Conservation (phyloP, 345 rosid genomes). For the Draba incana region DNA sequence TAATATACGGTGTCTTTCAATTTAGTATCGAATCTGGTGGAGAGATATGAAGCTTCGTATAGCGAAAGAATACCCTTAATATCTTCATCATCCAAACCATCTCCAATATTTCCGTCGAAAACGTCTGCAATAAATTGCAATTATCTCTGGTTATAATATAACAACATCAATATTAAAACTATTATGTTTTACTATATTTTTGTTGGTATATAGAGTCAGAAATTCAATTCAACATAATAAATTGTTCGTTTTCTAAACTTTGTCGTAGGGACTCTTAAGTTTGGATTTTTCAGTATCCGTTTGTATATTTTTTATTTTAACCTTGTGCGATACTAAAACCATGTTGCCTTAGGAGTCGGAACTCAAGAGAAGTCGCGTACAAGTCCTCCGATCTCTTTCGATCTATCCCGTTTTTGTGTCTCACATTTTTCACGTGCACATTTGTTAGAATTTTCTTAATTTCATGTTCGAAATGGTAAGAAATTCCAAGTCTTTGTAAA, state of each 20-base stretch:
- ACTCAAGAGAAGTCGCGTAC: constrained; percentile 39
- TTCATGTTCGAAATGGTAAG: constrained; percentile 42
- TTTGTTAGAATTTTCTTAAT: constrained; percentile 25
- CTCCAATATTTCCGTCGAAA: constrained; percentile 30
- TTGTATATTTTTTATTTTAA: constrained; percentile 22
- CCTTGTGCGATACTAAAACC: constrained; percentile 38
- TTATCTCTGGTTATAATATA: background rate
- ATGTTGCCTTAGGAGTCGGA: constrained; percentile 44
- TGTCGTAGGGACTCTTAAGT: background rate
- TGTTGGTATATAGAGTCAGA: background rate
- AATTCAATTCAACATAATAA: background rate
- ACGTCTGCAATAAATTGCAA: constrained; percentile 34
- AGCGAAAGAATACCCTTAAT: constrained; percentile 37
- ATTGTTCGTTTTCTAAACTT: background rate
- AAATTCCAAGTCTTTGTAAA: constrained; percentile 46
- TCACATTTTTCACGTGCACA: background rate
- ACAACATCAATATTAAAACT: background rate
- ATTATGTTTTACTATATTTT: background rate
- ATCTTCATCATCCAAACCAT: constrained; percentile 32
- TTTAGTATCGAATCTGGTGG: constrained; percentile 31
- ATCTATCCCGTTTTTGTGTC: background rate
- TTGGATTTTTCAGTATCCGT: background rate
- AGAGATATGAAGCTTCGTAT: constrained; percentile 47
- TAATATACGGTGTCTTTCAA: constrained; percentile 40
- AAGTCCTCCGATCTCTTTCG: constrained; percentile 29